Base-by-base conservation (phyloP, 768 basidiomycete species). In the Pleurotus pulmonarius region DNA sequence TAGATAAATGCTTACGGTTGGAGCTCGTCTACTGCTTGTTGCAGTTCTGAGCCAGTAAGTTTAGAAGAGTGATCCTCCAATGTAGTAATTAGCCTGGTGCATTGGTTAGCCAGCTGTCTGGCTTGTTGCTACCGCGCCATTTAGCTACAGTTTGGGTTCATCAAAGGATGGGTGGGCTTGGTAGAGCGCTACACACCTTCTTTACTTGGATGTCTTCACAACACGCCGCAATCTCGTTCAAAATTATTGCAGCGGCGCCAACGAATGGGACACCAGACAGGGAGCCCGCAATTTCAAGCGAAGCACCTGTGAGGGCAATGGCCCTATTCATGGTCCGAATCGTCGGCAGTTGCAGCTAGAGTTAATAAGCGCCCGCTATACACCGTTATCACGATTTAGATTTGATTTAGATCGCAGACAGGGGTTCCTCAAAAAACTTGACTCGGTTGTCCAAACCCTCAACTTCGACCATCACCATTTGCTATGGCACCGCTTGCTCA, bases 401-500 rank as follows among this genome's bases (percentile, higher is more conserved):
- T 34, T 29, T 9, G 29, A 34, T 34, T 34, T 34, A 34, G 29
- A 34, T 34, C 29, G 29, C 29, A 34, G 29, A 34, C 29, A 34
- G 29, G 29, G 29, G 29, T 34, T 34, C 8, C 29, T 34, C 11
- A 11, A 34, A 34, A 34, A 34, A 34, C 29, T 34, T 34, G 29
- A 34, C 29, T 34, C 29, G 29, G 8, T 2, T 11, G 4, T 34
- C 11, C 29, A 34, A 34, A 34, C 29, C 29, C 11, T 34, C 29
- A 34, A 11, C 29, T 34, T 34, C 29, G 29, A 34, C 29, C 9
- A 34, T 34, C 29, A 44, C 15, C 20, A 18, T 2, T 44, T 22
- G 15, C 48, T 58, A 85, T 85, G 83, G 72, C 81, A n/a, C 74
- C 76, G 26, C 75, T 85, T 60, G 70, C 78, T 49, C 83, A 86